A percentile compares a stretch with the other conserved stretches of the same genome.
Conservation (phyloP, 768 basidiomycete species). For the Lactarius quietus region DNA sequence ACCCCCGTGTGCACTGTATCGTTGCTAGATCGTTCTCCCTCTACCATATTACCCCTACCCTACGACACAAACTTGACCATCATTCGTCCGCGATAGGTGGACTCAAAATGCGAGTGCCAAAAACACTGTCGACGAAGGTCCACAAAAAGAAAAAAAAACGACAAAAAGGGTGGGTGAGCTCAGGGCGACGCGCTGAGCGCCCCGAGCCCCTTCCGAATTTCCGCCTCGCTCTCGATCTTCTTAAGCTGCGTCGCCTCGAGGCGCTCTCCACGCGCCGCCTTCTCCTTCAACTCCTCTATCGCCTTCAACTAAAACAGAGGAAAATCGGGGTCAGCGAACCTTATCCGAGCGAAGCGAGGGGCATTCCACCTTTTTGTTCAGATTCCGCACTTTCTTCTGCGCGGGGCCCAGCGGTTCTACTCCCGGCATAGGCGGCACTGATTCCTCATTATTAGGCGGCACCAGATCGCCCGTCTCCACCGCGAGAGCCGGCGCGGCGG, state of each 20-base stretch:
- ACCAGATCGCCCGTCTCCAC: conserved; percentile 27
- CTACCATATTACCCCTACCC: not conserved
- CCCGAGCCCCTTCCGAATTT: conserved; percentile 77
- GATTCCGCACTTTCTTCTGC: conserved; percentile 91
- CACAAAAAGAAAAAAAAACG: not conserved
- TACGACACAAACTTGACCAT: not conserved
- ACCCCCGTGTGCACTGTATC: not conserved
- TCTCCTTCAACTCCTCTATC: conserved; percentile 97
- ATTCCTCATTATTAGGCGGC: conserved; percentile 26
- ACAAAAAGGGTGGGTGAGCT: not conserved
- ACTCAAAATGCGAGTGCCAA: not conserved
- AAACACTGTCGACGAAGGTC: not conserved
- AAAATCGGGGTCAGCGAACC: not conserved
- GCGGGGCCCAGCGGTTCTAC: conserved; percentile 65
- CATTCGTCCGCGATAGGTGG: not conserved
- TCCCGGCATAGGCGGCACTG: conserved; percentile 53
- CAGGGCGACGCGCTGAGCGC: conserved; percentile 27
- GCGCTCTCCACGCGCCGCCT: conserved; percentile 82
- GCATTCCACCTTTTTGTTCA: conserved; percentile 85
- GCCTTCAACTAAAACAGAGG: conserved; percentile 83
- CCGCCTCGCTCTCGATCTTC: conserved; percentile 92
- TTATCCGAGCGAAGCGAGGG: not conserved
- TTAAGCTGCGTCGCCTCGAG: conserved; percentile 93
- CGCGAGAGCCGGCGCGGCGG: conserved; percentile 36
- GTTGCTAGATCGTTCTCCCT: not conserved